Evolutionary conservation across 202 grass and related monocot genomes (phyloP).

Genomic region (Saccharum hybrid): DNA sequence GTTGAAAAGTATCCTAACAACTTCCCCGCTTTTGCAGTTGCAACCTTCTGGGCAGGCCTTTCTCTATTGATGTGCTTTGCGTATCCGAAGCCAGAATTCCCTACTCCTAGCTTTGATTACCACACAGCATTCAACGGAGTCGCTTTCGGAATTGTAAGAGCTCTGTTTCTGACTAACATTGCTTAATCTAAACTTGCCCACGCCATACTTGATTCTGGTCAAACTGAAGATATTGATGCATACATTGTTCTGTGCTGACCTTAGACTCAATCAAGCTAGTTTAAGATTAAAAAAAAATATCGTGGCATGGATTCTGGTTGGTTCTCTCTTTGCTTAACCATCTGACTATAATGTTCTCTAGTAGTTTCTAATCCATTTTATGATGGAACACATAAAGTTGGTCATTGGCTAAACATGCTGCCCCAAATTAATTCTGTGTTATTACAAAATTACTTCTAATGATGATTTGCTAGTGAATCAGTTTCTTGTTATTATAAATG

Average conservation of each 20-base stretch:
- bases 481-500: neutral
- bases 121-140: conserved; percentile 93
- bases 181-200: conserved; percentile 15
- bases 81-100: conserved; percentile 87
- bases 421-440: conserved; percentile 11
- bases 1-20: neutral
- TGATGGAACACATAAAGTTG: neutral
- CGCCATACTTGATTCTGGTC: conserved; percentile 18
- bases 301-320: neutral
- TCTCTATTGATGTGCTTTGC: conserved; percentile 83
- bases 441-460: neutral
- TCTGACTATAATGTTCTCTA: neutral
- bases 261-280: conserved; percentile 35
- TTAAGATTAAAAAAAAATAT: conserved; percentile 7
- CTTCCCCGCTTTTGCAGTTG: conserved; percentile 55
- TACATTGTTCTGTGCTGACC: neutral
- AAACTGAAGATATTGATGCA: neutral
- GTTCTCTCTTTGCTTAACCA: conserved; percentile 3
- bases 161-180: conserved; percentile 31
- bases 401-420: neutral
- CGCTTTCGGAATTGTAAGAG: conserved; percentile 96
- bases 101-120: conserved; percentile 95
- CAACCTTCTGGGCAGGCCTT: conserved; percentile 85
- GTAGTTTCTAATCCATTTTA: conserved; percentile 18
- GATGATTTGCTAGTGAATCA: neutral